A percentile compares a stretch with the other conserved stretches of the same genome.
These are phyloP conservation scores for Leccinum incarnatum DNA, from an alignment of 768 basidiomycete species.

Conservation along the genomic window DNA sequence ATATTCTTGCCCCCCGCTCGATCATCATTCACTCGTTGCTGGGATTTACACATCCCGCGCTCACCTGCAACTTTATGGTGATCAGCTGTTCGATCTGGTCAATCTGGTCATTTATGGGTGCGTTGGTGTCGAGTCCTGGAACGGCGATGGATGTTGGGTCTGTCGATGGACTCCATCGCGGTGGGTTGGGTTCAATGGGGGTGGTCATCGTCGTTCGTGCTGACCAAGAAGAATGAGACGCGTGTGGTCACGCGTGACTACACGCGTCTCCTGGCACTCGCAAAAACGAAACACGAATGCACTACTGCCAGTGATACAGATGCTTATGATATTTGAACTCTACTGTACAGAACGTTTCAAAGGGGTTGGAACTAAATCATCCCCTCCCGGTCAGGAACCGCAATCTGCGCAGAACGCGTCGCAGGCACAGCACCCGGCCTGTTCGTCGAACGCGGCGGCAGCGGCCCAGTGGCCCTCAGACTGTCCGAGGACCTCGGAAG, in stretches of 20 bases:
- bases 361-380: constrained; percentile 47
- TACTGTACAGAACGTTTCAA: no score
- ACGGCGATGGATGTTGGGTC: constrained; percentile 65
- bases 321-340: no score
- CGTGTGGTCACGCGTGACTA: constrained; percentile 26
- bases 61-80: constrained; percentile 84
- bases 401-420: constrained; percentile 47
- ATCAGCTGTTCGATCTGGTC: constrained; percentile 96
- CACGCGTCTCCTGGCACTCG: constrained; percentile 6
- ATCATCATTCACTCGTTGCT: constrained; percentile 11
- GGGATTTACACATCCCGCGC: constrained; percentile 3
- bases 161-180: constrained; percentile 63
- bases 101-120: constrained; percentile 75
- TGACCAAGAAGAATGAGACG: constrained; percentile 2
- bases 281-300: not conserved
- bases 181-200: constrained; percentile 57
- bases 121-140: constrained; percentile 69
- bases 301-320: not conserved
- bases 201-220: constrained; percentile 26
- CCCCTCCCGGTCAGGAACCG: constrained; percentile 55
- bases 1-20: constrained; percentile 56
- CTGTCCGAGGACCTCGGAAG: constrained; percentile 27
- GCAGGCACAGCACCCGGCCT: constrained; percentile 53
- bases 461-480: constrained; percentile 46
- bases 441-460: constrained; percentile 64